phyloP scores from a whole-genome alignment of 1,284 basidiomycete genomes.

The Fomes fomentarius region DNA sequence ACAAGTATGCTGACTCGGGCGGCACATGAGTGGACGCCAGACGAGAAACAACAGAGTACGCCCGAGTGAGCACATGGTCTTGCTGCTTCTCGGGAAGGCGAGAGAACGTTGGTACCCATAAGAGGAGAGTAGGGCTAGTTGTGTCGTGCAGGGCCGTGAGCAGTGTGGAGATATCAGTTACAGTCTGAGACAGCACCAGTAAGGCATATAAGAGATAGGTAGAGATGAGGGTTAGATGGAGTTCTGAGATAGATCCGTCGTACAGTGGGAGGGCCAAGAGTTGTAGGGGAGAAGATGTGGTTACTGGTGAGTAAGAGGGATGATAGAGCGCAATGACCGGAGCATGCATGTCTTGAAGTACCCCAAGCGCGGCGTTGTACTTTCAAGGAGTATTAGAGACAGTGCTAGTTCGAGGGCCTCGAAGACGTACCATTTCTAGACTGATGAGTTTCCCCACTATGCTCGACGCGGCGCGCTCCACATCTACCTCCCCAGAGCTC shows the following conservation, averaged over 20 bases:
- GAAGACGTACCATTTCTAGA: constrained; percentile 62
- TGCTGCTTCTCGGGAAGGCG: constrained; percentile 53
- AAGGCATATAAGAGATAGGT: constrained; percentile 60
- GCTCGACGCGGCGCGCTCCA: constrained; percentile 72
- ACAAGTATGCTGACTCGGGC: constrained; percentile 40
- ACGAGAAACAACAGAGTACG: constrained; percentile 57
- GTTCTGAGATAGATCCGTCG: constrained; percentile 37
- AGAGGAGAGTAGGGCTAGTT: constrained; percentile 48
- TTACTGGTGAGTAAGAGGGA: neutral
- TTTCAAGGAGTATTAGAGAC: constrained; percentile 29
- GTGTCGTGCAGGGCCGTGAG: constrained; percentile 38
- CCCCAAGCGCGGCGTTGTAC: constrained; percentile 51
- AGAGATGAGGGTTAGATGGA: constrained; percentile 56
- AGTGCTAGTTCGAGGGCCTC: constrained; percentile 9
- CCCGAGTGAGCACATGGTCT: constrained; percentile 59
- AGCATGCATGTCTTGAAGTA: constrained; percentile 49
- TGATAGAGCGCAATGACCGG: constrained; percentile 42
- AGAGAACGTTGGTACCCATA: constrained; percentile 53
- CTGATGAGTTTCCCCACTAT: constrained; percentile 64
- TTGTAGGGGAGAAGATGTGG: constrained; percentile 25
- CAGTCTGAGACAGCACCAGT: constrained; percentile 38
- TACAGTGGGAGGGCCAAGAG: constrained; percentile 52
- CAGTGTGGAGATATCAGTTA: constrained; percentile 34
- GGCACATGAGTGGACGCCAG: constrained; percentile 34
- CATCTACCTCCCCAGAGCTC: constrained; percentile 54